A percentile compares a stretch with the other conserved stretches of the same genome.
Evolutionary conservation across 768 basidiomycete species (phyloP).

Genomic region (Cystobasidium tubakii): DNA sequence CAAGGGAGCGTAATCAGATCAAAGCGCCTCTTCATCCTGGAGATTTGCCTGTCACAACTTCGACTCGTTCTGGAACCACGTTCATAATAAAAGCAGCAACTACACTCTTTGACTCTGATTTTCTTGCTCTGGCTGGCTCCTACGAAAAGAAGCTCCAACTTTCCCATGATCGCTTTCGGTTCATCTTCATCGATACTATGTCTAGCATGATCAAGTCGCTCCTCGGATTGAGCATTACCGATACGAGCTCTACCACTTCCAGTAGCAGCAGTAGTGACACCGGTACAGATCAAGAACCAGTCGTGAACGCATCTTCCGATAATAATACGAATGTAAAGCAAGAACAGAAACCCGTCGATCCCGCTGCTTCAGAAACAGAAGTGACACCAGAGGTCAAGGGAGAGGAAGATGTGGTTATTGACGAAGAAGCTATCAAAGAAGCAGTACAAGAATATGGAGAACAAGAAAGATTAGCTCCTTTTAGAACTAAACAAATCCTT

Average conservation of each 20-base stretch:
- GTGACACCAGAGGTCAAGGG: neutral
- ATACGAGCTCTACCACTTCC: neutral
- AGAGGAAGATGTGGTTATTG: neutral
- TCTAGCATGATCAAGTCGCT: neutral
- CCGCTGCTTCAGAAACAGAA: neutral
- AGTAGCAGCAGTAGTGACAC: neutral
- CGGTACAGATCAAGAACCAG: neutral
- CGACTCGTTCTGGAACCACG: no score
- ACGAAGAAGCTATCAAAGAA: constrained; percentile 1
- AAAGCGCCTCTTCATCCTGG: neutral
- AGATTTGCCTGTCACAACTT: no score
- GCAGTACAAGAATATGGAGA: constrained; percentile 5
- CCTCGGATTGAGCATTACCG: neutral
- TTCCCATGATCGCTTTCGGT: no score
- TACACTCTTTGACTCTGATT: neutral
- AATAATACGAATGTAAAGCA: neutral
- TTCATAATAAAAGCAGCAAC: no score
- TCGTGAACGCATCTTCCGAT: neutral
- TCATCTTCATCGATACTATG: neutral
- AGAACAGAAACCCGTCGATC: neutral
- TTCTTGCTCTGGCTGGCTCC: no score
- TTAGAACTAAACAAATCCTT: constrained; percentile 17
- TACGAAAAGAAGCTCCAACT: no score
- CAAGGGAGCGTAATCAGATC: neutral
- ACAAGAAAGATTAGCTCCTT: constrained; percentile 11